Conservation (phyloP, 2,329 filamentous ascomycete species). For the Rugonectria rugulosa region DNA sequence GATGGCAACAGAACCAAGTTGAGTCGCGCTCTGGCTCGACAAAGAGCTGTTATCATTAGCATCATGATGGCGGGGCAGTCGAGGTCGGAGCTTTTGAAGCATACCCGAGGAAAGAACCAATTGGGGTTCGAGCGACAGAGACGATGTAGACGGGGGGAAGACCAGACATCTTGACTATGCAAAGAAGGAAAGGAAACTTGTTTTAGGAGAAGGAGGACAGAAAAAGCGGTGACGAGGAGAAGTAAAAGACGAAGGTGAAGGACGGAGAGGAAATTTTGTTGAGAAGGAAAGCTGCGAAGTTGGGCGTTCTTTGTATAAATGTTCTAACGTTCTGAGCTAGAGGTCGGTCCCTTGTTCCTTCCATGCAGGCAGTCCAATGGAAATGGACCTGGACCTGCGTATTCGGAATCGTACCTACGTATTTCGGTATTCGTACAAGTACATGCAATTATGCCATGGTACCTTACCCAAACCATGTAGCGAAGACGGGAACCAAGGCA, state of each 20-base stretch:
- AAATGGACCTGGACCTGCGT: neutral
- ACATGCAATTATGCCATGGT: neutral
- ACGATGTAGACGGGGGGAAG: constrained; percentile 95
- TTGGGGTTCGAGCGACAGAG: constrained; percentile 86
- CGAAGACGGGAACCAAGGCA: neutral
- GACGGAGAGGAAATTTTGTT: constrained; percentile 25
- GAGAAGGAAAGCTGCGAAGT: constrained; percentile 8
- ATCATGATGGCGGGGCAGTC: constrained; percentile 10
- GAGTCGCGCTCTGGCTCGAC: constrained; percentile 82
- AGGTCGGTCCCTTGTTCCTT: constrained; percentile 4
- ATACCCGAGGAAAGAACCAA: constrained; percentile 94
- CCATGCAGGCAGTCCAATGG: neutral
- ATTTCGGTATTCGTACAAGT: neutral
- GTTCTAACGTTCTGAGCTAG: constrained; percentile 2
- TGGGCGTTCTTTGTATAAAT: constrained; percentile 9
- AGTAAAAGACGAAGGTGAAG: neutral
- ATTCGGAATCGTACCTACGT: constrained; percentile 3
- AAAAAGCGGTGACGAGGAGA: constrained; percentile 11
- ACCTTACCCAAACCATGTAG: neutral
- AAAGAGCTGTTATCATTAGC: constrained; percentile 71
- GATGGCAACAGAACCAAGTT: constrained; percentile 91
- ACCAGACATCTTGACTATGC: constrained; percentile 71
- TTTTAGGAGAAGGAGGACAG: constrained; percentile 20
- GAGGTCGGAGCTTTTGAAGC: constrained; percentile 21
- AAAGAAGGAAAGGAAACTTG: constrained; percentile 1